These are phyloP conservation scores for Microascus cirrosus DNA, from an alignment of 2,329 filamentous ascomycete genomes.

Conservation along the genomic window DNA sequence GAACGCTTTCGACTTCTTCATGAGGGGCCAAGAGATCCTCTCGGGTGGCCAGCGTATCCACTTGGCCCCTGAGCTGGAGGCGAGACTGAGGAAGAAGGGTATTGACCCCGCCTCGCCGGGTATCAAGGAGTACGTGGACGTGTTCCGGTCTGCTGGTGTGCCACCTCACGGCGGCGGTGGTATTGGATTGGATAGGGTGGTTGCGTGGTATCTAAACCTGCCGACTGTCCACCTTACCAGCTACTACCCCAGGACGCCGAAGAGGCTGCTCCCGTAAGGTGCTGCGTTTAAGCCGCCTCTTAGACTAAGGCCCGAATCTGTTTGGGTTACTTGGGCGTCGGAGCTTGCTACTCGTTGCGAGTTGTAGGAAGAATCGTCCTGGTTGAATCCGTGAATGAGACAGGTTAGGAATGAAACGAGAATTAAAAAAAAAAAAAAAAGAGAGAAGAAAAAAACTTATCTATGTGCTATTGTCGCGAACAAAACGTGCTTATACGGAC, in stretches of 20 bases:
- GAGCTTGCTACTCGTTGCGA: background rate
- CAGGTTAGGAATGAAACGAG: too few species aligned
- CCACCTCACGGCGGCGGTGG: slow-evolving; percentile 87
- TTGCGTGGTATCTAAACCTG: slow-evolving; percentile 52
- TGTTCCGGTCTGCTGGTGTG: slow-evolving; percentile 69
- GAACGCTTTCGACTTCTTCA: slow-evolving; percentile 72
- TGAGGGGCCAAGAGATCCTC: slow-evolving; percentile 85
- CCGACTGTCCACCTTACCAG: slow-evolving; percentile 47
- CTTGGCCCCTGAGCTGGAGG: slow-evolving; percentile 62
- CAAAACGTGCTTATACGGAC: too few species aligned
- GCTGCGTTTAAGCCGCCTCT: background rate
- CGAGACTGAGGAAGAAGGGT: slow-evolving; percentile 66
- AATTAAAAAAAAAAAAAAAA: too few species aligned
- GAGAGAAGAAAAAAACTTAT: too few species aligned
- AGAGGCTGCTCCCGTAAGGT: slow-evolving; percentile 40
- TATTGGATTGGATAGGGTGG: slow-evolving; percentile 80
- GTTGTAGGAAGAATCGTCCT: background rate
- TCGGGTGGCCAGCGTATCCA: slow-evolving; percentile 90
- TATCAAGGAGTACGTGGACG: slow-evolving; percentile 85
- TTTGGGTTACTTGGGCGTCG: background rate
- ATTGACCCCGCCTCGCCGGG: slow-evolving; percentile 62
- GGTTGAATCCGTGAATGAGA: too few species aligned
- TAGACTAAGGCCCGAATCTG: background rate
- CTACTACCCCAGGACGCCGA: slow-evolving; percentile 50
- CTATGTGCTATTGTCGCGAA: too few species aligned